These are phyloP conservation scores for Rosa persica DNA, from an alignment of 306 rosid genomes.

Conservation along the genomic window DNA sequence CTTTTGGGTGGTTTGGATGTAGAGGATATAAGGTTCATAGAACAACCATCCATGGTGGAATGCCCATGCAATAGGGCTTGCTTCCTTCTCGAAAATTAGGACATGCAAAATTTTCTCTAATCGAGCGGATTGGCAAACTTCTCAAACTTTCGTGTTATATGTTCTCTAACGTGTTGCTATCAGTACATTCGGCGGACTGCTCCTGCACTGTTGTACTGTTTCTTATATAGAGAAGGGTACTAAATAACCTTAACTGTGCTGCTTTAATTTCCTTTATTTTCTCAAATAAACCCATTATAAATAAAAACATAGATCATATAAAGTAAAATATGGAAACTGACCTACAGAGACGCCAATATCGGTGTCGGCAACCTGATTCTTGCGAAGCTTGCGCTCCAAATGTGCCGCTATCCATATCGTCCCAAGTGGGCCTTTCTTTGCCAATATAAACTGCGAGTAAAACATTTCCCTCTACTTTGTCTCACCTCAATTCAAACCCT, in stretches of 20 bases:
- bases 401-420: slow-evolving; percentile 99
- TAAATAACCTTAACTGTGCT: not conserved
- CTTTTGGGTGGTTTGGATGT: not conserved
- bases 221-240: not conserved
- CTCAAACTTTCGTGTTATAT: not conserved
- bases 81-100: not conserved
- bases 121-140: not conserved
- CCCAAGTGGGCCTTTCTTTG: slow-evolving; percentile 99
- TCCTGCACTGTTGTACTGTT: too few species aligned
- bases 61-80: not conserved
- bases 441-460: slow-evolving; percentile 98
- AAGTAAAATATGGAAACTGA: slow-evolving; percentile 34
- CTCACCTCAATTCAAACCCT: slow-evolving; percentile 30
- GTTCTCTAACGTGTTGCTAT: not conserved
- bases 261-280: not conserved
- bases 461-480: slow-evolving; percentile 52
- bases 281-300: not conserved
- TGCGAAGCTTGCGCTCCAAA: slow-evolving; percentile 97
- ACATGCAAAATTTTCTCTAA: not conserved
- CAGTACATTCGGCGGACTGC: not conserved
- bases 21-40: not conserved
- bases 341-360: slow-evolving; percentile 98
- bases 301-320: slow-evolving; percentile 2
- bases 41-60: not conserved
- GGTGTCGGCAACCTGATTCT: slow-evolving; percentile 98